Conservation (phyloP, 1,284 basidiomycete genomes). For the Pyrrhoderma noxium region DNA sequence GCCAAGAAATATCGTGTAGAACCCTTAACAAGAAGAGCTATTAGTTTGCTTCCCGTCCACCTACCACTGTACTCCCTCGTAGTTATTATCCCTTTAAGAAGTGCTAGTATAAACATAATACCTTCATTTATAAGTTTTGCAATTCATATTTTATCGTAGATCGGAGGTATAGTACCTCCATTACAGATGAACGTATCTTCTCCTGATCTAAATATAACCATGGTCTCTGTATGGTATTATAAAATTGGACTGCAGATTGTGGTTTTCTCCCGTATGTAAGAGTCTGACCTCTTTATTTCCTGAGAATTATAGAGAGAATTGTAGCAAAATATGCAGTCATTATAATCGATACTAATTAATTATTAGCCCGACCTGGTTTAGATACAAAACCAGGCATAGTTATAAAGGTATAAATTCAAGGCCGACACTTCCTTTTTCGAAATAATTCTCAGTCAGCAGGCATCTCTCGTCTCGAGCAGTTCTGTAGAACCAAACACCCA, state of each 20-base stretch:
- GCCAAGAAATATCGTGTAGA: constrained; percentile 7
- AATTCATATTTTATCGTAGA: constrained; percentile 6
- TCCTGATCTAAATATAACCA: not conserved
- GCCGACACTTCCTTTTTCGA: not conserved
- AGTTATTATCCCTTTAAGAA: constrained; percentile 5
- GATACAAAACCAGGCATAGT: not conserved
- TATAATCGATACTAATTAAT: not conserved
- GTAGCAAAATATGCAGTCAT: constrained; percentile 1
- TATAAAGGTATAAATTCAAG: constrained; percentile 1
- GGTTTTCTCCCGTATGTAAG: not conserved
- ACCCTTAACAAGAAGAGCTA: constrained; percentile 3
- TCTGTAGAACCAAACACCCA: not conserved
- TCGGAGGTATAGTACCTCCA: not conserved
- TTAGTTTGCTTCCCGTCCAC: not conserved
- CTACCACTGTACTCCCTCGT: not conserved
- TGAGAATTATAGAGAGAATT: constrained; percentile 2
- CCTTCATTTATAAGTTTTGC: constrained; percentile 7
- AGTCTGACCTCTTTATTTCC: not conserved
- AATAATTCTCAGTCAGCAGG: too few species aligned
- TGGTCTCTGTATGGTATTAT: not conserved
- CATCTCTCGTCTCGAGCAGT: too few species aligned
- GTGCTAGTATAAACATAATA: constrained; percentile 2
- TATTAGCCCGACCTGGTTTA: too few species aligned
- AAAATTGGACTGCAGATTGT: not conserved
- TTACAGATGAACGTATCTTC: constrained; percentile 2